phyloP scores from a whole-genome alignment of 2,329 filamentous ascomycete species.

The Phialophora macrospora region DNA sequence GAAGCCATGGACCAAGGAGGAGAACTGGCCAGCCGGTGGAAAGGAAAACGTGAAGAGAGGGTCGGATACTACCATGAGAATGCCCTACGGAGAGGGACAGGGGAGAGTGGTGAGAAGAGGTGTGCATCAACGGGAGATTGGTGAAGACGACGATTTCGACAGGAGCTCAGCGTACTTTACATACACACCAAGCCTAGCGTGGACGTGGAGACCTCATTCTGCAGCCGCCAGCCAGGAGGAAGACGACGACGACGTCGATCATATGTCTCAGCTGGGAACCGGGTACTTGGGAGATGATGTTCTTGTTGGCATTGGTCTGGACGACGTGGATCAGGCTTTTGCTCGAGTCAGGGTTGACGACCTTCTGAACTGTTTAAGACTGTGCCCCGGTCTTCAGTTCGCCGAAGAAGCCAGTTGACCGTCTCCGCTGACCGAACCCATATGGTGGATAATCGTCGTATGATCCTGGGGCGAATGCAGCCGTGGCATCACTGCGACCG shows the following conservation, averaged over 20 bases:
- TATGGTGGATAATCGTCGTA: background rate
- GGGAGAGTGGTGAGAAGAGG: constrained; percentile 9
- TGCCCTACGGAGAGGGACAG: constrained; percentile 9
- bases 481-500: background rate
- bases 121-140: background rate
- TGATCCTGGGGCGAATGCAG: background rate
- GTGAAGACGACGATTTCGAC: constrained; percentile 18
- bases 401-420: constrained; percentile 4
- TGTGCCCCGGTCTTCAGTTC: constrained; percentile 39
- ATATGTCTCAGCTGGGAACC: constrained; percentile 43
- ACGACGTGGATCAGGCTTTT: constrained; percentile 46
- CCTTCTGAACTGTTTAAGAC: constrained; percentile 46
- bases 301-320: constrained; percentile 47
- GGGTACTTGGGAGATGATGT: constrained; percentile 50
- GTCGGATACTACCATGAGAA: constrained; percentile 10
- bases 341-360: constrained; percentile 43
- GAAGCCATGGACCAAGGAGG: constrained; percentile 43
- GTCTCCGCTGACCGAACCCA: background rate
- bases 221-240: constrained; percentile 18
- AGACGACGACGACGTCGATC: constrained; percentile 36
- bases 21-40: constrained; percentile 43
- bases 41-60: background rate
- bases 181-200: constrained; percentile 49
- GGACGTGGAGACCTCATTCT: constrained; percentile 41
- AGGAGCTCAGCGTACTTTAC: constrained; percentile 45